These are phyloP conservation scores for Colletotrichum graminicola DNA, from an alignment of 2,329 filamentous ascomycete genomes.

Conservation along the genomic window DNA sequence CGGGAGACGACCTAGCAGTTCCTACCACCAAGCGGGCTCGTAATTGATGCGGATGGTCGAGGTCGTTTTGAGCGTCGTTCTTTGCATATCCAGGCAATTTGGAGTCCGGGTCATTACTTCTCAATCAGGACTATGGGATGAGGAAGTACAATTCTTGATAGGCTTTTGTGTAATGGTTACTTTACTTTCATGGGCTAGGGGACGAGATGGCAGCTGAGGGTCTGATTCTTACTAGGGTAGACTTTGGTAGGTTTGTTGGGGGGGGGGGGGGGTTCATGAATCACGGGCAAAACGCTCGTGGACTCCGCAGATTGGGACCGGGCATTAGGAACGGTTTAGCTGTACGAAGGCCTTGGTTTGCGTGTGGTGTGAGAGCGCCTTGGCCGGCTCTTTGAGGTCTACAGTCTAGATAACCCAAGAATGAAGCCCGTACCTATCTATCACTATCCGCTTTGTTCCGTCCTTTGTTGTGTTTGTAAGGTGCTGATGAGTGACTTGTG, in stretches of 20 bases:
- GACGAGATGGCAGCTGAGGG: slow-evolving; percentile 8
- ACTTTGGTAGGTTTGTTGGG: slow-evolving; percentile 2
- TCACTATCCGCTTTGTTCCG: neutral
- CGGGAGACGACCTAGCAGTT: slow-evolving; percentile 45
- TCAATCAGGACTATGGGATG: slow-evolving; percentile 20
- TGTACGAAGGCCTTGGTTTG: slow-evolving; percentile 25
- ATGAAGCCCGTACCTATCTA: neutral
- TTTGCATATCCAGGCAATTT: slow-evolving; percentile 5
- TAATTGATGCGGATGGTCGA: slow-evolving; percentile 43
- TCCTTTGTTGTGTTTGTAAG: neutral
- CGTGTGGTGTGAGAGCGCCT: slow-evolving; percentile 18
- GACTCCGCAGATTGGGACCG: neutral
- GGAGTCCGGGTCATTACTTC: slow-evolving; percentile 7
- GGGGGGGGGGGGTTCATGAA: neutral
- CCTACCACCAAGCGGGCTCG: slow-evolving; percentile 53
- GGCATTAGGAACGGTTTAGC: slow-evolving; percentile 27
- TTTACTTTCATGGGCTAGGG: slow-evolving; percentile 30
- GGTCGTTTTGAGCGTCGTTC: slow-evolving; percentile 30
- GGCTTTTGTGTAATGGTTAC: slow-evolving; percentile 39
- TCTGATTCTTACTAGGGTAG: slow-evolving; percentile 22
- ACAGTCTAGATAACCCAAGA: slow-evolving; percentile 28
- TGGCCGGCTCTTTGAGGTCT: slow-evolving; percentile 12
- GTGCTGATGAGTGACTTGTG: neutral
- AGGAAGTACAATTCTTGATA: slow-evolving; percentile 39
- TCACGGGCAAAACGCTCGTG: slow-evolving; percentile 5